phyloP scores from a whole-genome alignment of 208 protist genomes.

The Trichomonas vaginalis region DNA sequence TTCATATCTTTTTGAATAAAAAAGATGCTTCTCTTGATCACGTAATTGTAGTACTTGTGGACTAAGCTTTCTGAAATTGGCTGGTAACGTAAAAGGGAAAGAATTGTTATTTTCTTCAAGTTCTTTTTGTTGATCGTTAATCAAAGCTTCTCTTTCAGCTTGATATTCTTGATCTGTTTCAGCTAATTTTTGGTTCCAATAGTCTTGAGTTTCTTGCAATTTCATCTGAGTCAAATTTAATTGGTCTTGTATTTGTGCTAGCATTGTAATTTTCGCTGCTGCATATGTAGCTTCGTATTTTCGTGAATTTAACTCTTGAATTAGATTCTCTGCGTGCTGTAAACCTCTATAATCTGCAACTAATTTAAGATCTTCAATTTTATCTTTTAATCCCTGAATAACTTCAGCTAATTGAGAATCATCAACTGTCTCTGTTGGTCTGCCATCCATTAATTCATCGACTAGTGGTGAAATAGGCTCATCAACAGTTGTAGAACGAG shows the following conservation, averaged over 20 bases:
- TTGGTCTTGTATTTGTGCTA: not conserved
- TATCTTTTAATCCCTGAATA: not conserved
- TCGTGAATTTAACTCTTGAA: not conserved
- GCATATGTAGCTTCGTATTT: not conserved
- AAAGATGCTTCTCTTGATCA: not conserved
- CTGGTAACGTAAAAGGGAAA: not conserved
- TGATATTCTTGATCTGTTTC: not conserved
- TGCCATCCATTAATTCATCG: not conserved
- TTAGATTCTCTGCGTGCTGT: not conserved
- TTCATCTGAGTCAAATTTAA: not conserved
- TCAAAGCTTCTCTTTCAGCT: not conserved
- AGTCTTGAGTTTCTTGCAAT: not conserved
- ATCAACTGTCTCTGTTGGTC: not conserved
- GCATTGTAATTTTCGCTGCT: not conserved
- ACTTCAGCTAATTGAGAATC: not conserved
- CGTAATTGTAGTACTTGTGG: not conserved
- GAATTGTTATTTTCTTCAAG: not conserved
- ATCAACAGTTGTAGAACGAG: not conserved
- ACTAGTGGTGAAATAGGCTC: not conserved
- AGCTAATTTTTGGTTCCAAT: not conserved
- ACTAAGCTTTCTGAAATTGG: not conserved
- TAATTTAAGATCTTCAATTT: not conserved
- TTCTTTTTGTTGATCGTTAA: not conserved
- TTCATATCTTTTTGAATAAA: constrained; percentile 5
- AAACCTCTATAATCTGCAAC: not conserved